Percentiles rank a stretch among this genome's conserved stretches.
Evolutionary conservation across 768 basidiomycete species (phyloP).

Genomic region (Tremella fuciformis): DNA sequence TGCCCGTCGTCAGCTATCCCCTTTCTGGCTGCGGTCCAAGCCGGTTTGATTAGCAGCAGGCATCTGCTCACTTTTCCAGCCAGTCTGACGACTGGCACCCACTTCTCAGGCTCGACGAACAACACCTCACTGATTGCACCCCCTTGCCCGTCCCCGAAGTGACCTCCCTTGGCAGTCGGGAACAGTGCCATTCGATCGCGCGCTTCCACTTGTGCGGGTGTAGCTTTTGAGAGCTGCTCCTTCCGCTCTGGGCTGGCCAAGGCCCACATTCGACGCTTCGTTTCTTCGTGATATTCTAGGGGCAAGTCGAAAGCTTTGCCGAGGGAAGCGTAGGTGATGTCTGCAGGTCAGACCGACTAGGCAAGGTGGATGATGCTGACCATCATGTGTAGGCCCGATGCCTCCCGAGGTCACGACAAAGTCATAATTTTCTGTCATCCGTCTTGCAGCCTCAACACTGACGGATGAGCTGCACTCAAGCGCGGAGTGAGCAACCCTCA

Average conservation of each 20-base stretch:
- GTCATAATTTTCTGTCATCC: conserved; percentile 78
- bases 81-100: conserved; percentile 89
- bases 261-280: conserved; percentile 67
- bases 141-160: conserved; percentile 48
- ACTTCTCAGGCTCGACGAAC: conserved; percentile 73
- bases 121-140: conserved; percentile 64
- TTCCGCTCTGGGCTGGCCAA: conserved; percentile 55
- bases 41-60: neutral
- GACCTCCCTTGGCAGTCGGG: conserved; percentile 54
- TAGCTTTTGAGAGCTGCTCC: conserved; percentile 63
- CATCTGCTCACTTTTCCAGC: conserved; percentile 61
- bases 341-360: conserved; percentile 40
- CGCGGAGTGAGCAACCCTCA: conserved; percentile 52
- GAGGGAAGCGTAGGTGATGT: conserved; percentile 85
- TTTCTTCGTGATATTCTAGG: conserved; percentile 73
- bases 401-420: conserved; percentile 88
- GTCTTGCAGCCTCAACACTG: conserved; percentile 77
- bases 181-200: conserved; percentile 87
- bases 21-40: too few species aligned
- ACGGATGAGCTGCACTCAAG: neutral
- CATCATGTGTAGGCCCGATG: conserved; percentile 87
- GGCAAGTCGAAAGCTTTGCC: conserved; percentile 73
- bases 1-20: neutral
- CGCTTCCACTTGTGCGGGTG: conserved; percentile 70
- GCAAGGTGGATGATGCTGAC: conserved; percentile 53